Percentiles rank a stretch among this genome's conserved stretches.
phyloP scores from a whole-genome alignment of 768 basidiomycete species.

The Gautieria morchelliformis region DNA sequence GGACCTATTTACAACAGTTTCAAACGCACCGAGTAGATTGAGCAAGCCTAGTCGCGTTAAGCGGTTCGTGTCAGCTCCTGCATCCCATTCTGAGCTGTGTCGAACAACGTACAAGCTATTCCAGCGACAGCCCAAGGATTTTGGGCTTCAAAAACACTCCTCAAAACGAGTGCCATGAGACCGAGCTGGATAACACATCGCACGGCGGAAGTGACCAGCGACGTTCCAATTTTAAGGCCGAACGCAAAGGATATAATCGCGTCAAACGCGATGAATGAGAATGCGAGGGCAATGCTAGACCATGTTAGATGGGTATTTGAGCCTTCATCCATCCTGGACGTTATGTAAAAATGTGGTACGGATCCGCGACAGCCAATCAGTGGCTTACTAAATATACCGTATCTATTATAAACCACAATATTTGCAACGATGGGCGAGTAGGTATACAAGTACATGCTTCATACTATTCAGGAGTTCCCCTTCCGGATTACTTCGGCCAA shows the following conservation, averaged over 20 bases:
- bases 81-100: neutral
- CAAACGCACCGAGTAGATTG: slow-evolving; percentile 69
- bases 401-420: too few relatives aligned
- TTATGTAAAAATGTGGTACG: too few relatives aligned
- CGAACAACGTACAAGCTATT: slow-evolving; percentile 50
- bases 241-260: slow-evolving; percentile 53
- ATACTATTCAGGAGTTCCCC: slow-evolving; percentile 10
- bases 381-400: too few relatives aligned
- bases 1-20: slow-evolving; percentile 74
- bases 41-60: slow-evolving; percentile 39
- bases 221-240: slow-evolving; percentile 57
- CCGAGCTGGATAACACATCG: slow-evolving; percentile 74
- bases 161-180: slow-evolving; percentile 59
- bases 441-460: too few relatives aligned
- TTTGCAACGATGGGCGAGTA: too few relatives aligned
- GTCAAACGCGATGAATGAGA: slow-evolving; percentile 70
- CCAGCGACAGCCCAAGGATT: slow-evolving; percentile 66
- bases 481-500: slow-evolving; percentile 34
- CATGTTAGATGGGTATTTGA: slow-evolving; percentile 38
- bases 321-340: slow-evolving; percentile 21
- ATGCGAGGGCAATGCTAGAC: slow-evolving; percentile 67
- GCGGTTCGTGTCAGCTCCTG: neutral
- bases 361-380: too few relatives aligned
- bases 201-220: slow-evolving; percentile 57
- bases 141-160: slow-evolving; percentile 66